These are phyloP conservation scores for Carex kokanica DNA, from an alignment of 176 grass and related monocot genomes.

Conservation along the genomic window DNA sequence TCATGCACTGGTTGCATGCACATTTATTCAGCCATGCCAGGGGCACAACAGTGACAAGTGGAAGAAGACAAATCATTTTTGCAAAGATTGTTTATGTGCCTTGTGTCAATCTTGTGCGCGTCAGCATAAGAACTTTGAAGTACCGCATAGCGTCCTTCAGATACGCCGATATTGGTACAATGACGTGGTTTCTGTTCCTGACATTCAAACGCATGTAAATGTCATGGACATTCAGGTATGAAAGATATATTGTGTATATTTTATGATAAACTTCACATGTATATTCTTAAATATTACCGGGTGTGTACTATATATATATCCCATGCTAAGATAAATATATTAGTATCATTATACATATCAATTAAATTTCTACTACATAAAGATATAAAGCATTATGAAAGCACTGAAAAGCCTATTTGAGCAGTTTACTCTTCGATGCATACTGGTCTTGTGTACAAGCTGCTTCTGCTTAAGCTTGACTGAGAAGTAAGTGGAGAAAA, in stretches of 20 bases:
- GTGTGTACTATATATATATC: not conserved
- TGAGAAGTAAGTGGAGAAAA: too few relatives aligned
- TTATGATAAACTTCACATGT: not conserved
- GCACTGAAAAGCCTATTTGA: not conserved
- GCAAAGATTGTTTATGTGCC: constrained; percentile 3
- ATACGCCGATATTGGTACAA: constrained; percentile 14
- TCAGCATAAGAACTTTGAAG: not conserved
- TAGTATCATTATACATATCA: not conserved
- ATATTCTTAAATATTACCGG: not conserved
- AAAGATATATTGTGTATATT: not conserved
- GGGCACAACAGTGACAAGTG: not conserved
- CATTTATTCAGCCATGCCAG: not conserved
- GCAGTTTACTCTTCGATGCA: too few relatives aligned
- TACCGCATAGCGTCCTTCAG: not conserved
- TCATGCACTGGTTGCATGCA: not conserved
- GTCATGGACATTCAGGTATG: constrained; percentile 18
- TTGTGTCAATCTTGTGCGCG: not conserved
- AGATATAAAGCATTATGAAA: not conserved
- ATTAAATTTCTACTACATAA: not conserved
- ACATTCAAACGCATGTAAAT: not conserved
- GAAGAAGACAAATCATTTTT: not conserved
- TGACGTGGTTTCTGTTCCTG: constrained; percentile 1
- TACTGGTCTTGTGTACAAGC: too few relatives aligned
- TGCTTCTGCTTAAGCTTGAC: too few relatives aligned
- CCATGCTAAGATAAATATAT: not conserved